Base-by-base conservation (phyloP, 1,139 yeast genomes). In the Sugiyamaella grinbergsii region DNA sequence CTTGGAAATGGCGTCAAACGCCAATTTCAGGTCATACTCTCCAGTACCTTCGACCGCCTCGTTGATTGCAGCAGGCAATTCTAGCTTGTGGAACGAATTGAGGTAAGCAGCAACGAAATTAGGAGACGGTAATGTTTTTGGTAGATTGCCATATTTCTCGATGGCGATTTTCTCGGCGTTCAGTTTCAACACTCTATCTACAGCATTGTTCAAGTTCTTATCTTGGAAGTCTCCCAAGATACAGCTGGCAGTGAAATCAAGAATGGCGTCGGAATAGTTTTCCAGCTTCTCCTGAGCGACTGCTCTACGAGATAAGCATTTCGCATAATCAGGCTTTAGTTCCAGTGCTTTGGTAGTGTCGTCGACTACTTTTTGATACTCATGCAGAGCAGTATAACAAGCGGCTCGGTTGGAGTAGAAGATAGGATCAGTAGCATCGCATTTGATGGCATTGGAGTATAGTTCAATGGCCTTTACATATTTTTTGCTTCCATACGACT, bases 341-440 rank as follows among this genome's bases (percentile, higher is more conserved):
- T 81, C 79, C 62, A 94, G 78, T 34, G 98, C 98, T 57, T 78
- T 80, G 26, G 96, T 81, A 53, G 96, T 85, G 68, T 89, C 96
- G 61, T 82, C 87, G 58, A 94, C 79, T 42, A 90, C 96, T 65
- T 88, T 83, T 61, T 86, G 88, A 65, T 80, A 83, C 58, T 90
- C 81, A 54, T 82, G 80, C 60, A 87, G 75, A 16, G 95, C 88
- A 51, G 90, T 86, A 71, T 87, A 88, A 72, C 97, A 93, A 16
- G 98, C 98, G 22, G 97, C 90, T 71, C 96, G 81, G 75, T 91
- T 91, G 55, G 97, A 89, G 73, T 85, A 91, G 72, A 80, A 93
- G 39, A 91, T 86, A 13, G 97, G 91, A 69, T 93, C 97, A 58
- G 76, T 71, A 65, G 83, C 82, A 55, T 64, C 60, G 65, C 89